Conservation (phyloP, 805 yeast species). For the Henningerozyma blattae region DNA sequence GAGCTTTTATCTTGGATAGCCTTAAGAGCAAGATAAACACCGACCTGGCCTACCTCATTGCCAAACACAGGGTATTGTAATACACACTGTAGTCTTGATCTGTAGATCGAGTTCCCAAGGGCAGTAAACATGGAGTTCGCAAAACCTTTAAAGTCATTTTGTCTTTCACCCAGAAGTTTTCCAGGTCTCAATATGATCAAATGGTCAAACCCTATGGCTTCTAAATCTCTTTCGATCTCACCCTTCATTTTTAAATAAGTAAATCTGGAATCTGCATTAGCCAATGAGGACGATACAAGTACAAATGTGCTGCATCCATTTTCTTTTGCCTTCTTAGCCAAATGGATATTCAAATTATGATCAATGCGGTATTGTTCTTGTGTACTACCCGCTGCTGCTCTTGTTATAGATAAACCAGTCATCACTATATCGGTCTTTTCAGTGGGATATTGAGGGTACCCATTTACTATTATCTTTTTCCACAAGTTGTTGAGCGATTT, state of each 20-base stretch:
- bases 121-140: conserved; percentile 23
- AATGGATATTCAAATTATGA: conserved; percentile 52
- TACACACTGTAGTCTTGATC: conserved; percentile 23
- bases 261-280: conserved; percentile 42
- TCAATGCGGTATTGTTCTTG: conserved; percentile 63
- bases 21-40: conserved; percentile 30
- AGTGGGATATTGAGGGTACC: conserved; percentile 28
- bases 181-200: conserved; percentile 77
- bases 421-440: conserved; percentile 34
- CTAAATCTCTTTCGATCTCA: conserved; percentile 55
- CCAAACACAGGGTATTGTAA: conserved; percentile 42
- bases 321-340: conserved; percentile 64
- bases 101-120: conserved; percentile 25
- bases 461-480: conserved; percentile 40
- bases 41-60: conserved; percentile 54
- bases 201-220: conserved; percentile 50
- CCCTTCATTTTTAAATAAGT: conserved; percentile 65
- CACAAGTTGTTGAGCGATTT: conserved; percentile 19
- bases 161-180: conserved; percentile 51
- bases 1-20: conserved; percentile 3
- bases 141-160: conserved; percentile 26
- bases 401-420: conserved; percentile 68
- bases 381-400: conserved; percentile 59
- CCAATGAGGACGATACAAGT: conserved; percentile 56
- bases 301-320: conserved; percentile 59